phyloP scores from a whole-genome alignment of 192 early-diverging fungal species.

The Helicostylum pulchrum region DNA sequence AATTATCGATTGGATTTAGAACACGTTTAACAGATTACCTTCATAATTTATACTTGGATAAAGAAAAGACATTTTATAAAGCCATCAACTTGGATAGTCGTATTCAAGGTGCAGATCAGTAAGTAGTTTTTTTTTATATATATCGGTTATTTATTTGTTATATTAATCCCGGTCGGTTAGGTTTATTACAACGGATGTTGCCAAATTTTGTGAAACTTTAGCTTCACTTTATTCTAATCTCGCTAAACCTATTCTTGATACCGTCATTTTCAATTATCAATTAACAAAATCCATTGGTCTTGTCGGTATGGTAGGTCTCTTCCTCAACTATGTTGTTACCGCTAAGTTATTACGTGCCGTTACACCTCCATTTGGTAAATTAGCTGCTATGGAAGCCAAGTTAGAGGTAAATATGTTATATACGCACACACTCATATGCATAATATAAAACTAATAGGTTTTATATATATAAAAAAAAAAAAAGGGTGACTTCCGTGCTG shows the following conservation, averaged over 20 bases:
- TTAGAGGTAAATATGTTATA: slow-evolving; percentile 53
- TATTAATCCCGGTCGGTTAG: slow-evolving; percentile 12
- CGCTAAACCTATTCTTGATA: slow-evolving; percentile 93
- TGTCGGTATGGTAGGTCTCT: slow-evolving; percentile 76
- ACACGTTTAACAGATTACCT: slow-evolving; percentile 85
- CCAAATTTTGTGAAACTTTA: slow-evolving; percentile 85
- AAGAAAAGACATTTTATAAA: slow-evolving; percentile 86
- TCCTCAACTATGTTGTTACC: slow-evolving; percentile 73
- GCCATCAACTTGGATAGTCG: slow-evolving; percentile 88
- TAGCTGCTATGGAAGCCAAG: slow-evolving; percentile 86
- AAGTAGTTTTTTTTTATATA: slow-evolving; percentile 18
- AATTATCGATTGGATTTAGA: slow-evolving; percentile 75
- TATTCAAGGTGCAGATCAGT: slow-evolving; percentile 85
- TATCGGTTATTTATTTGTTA: not conserved
- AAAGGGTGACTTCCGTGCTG: slow-evolving; percentile 86
- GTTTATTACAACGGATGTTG: slow-evolving; percentile 83
- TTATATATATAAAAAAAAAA: no score
- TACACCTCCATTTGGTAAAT: slow-evolving; percentile 92
- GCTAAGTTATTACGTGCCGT: slow-evolving; percentile 75
- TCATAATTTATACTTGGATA: slow-evolving; percentile 79
- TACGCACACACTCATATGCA: not conserved
- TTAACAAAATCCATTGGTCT: slow-evolving; percentile 84
- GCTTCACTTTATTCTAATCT: slow-evolving; percentile 93
- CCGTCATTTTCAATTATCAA: slow-evolving; percentile 90
- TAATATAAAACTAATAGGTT: no score